These are phyloP conservation scores for Guadua angustifolia DNA, from an alignment of 176 grass and related monocot species.

Conservation along the genomic window DNA sequence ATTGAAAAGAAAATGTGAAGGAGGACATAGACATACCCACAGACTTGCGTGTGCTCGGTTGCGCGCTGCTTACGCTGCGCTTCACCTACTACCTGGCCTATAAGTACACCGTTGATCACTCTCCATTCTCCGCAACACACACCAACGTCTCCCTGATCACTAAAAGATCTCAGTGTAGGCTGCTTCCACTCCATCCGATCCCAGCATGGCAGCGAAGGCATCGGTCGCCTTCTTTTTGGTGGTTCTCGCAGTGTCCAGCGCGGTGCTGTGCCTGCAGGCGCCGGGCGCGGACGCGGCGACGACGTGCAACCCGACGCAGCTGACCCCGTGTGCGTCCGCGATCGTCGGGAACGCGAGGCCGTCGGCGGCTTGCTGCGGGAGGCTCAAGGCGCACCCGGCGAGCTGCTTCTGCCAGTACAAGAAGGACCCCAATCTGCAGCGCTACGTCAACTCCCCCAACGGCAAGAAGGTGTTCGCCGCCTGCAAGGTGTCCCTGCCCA, in stretches of 20 bases:
- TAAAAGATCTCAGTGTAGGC: neutral
- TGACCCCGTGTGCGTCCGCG: conserved; percentile 68
- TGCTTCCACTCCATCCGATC: neutral
- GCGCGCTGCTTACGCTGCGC: no score
- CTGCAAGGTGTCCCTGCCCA: conserved; percentile 54
- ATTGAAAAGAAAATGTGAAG: no score
- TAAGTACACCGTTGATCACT: neutral
- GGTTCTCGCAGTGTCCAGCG: conserved; percentile 12
- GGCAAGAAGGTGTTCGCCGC: conserved; percentile 77
- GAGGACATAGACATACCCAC: no score
- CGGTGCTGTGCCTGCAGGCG: neutral
- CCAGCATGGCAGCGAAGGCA: conserved; percentile 33
- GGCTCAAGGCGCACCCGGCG: conserved; percentile 72
- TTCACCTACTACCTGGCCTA: conserved; percentile 22
- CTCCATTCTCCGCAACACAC: neutral
- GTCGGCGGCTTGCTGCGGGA: conserved; percentile 62
- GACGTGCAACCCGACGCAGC: conserved; percentile 66
- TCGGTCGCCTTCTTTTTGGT: conserved; percentile 25
- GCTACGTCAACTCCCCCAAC: conserved; percentile 89
- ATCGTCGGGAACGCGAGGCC: conserved; percentile 67
- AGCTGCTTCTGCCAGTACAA: conserved; percentile 90
- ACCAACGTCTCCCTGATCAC: neutral
- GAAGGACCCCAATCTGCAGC: conserved; percentile 65
- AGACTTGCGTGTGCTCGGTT: no score
- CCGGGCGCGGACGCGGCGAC: conserved; percentile 28